phyloP scores from a whole-genome alignment of 2,329 filamentous ascomycete genomes.

The Atkinsonella texensis region DNA sequence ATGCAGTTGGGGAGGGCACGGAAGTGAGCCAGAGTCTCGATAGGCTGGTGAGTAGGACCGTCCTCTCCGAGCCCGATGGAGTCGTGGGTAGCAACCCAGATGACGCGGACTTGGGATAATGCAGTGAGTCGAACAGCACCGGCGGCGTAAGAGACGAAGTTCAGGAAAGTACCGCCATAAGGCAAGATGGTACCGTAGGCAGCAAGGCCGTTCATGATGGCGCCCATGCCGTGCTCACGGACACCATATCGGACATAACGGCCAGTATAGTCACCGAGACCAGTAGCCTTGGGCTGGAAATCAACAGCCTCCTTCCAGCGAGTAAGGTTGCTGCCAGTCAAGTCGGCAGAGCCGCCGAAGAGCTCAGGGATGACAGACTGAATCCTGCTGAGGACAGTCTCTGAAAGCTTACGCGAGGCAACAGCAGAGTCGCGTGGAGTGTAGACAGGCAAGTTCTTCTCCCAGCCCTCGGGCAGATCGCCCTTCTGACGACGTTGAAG shows the following conservation, averaged over 20 bases:
- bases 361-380: slow-evolving; percentile 77
- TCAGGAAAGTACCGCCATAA: slow-evolving; percentile 92
- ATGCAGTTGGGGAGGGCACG: slow-evolving; percentile 97
- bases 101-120: slow-evolving; percentile 77
- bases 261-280: slow-evolving; percentile 80
- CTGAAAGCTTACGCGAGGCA: slow-evolving; percentile 91
- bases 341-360: slow-evolving; percentile 88
- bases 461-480: slow-evolving; percentile 90
- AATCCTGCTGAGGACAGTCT: slow-evolving; percentile 83
- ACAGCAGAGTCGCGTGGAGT: slow-evolving; percentile 73
- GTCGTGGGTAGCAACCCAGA: slow-evolving; percentile 97
- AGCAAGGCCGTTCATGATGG: slow-evolving; percentile 87
- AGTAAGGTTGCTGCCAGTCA: slow-evolving; percentile 98
- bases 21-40: slow-evolving; percentile 97
- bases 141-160: slow-evolving; percentile 97
- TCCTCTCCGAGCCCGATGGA: slow-evolving; percentile 99
- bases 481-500: slow-evolving; percentile 68
- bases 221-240: slow-evolving; percentile 84
- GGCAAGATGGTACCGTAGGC: slow-evolving; percentile 94
- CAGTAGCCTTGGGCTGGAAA: slow-evolving; percentile 83
- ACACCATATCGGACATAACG: slow-evolving; percentile 91
- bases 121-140: slow-evolving; percentile 90
- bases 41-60: slow-evolving; percentile 96
- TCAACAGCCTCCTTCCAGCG: slow-evolving; percentile 94
- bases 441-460: slow-evolving; percentile 86